These are phyloP conservation scores for Massarina eburnea DNA, from an alignment of 2,329 filamentous ascomycete species.

Conservation along the genomic window DNA sequence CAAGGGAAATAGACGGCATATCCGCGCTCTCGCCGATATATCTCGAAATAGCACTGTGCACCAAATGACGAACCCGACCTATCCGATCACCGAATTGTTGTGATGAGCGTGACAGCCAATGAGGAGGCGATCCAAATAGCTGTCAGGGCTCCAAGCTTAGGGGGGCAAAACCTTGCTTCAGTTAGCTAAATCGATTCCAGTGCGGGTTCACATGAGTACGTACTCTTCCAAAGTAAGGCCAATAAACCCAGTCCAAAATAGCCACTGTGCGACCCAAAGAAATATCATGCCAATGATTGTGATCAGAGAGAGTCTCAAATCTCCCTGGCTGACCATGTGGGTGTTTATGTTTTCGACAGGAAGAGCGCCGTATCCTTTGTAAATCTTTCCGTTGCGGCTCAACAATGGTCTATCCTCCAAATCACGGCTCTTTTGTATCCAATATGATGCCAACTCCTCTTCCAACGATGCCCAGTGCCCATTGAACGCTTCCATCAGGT, in stretches of 20 bases:
- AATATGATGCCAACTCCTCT: conserved; percentile 7
- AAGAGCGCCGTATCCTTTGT: conserved; percentile 18
- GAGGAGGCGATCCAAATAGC: conserved; percentile 19
- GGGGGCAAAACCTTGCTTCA: conserved; percentile 29
- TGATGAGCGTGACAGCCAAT: no score
- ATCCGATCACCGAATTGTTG: no score
- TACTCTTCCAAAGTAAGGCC: conserved; percentile 25
- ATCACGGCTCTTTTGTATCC: conserved; percentile 6
- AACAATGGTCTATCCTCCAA: conserved; percentile 11
- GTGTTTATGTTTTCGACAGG: neutral
- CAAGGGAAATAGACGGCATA: no score
- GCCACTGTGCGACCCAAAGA: conserved; percentile 31
- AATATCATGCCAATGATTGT: conserved; percentile 16
- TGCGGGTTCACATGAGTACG: conserved; percentile 12
- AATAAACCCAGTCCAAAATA: conserved; percentile 35
- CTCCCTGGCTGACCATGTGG: conserved; percentile 4
- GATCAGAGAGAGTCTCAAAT: conserved; percentile 12
- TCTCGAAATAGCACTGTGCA: no score
- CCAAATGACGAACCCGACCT: no score
- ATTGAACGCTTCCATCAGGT: conserved; percentile 6
- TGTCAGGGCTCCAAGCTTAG: conserved; percentile 24
- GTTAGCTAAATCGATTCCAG: conserved; percentile 14
- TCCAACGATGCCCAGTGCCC: conserved; percentile 5
- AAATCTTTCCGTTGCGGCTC: neutral
- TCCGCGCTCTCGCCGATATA: no score